Evolutionary conservation across 1,139 yeast genomes (phyloP).

Genomic region (Yamadazyma atlantica): DNA sequence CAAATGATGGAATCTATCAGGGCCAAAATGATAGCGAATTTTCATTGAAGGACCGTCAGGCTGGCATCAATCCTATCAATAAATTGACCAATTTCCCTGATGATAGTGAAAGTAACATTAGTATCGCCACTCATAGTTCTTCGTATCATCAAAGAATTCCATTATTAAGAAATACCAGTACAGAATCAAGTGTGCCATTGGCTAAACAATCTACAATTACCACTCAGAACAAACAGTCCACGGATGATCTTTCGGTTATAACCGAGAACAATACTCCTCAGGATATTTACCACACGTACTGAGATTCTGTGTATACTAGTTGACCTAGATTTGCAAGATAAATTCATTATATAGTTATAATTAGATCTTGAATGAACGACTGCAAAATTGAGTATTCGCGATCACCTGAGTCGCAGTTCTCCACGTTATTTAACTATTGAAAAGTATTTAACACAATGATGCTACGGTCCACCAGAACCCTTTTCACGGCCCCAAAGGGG

Average conservation of each 20-base stretch:
- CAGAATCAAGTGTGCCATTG: conserved; percentile 19
- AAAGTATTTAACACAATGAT: too few relatives aligned
- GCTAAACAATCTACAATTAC: conserved; percentile 9
- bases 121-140: conserved; percentile 23
- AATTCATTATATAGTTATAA: too few relatives aligned
- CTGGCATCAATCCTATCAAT: background rate
- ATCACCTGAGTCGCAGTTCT: too few relatives aligned
- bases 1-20: background rate
- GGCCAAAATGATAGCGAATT: background rate
- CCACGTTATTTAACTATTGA: too few relatives aligned
- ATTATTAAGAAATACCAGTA: conserved; percentile 27
- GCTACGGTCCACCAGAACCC: background rate
- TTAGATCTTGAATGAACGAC: too few relatives aligned
- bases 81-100: conserved; percentile 7
- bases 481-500: background rate
- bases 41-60: background rate
- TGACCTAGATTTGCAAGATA: too few relatives aligned
- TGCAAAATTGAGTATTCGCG: too few relatives aligned
- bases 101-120: conserved; percentile 17
- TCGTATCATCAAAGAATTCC: conserved; percentile 33
- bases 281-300: conserved; percentile 21
- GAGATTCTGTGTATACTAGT: too few relatives aligned
- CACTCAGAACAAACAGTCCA: conserved; percentile 12
- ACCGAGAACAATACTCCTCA: conserved; percentile 16
- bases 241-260: conserved; percentile 20